These are phyloP conservation scores for Escallonia herrerae DNA, from an alignment of 129 eudicot species.

Conservation along the genomic window DNA sequence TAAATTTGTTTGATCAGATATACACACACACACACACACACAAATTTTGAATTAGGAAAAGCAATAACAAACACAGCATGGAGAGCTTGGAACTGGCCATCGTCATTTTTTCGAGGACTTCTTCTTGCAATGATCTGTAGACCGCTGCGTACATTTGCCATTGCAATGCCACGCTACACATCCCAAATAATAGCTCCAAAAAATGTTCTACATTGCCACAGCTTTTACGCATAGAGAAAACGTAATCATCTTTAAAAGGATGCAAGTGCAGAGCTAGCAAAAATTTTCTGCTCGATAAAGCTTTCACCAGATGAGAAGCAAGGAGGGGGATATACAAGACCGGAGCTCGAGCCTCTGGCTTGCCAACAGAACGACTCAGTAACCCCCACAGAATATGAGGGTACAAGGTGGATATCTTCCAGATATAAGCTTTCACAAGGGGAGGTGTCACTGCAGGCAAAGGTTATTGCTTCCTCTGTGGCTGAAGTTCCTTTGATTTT, in stretches of 20 bases:
- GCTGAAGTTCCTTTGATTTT: conserved; percentile 83
- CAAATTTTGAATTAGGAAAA: background rate
- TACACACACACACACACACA: background rate
- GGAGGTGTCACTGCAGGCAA: conserved; percentile 70
- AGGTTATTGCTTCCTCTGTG: conserved; percentile 54
- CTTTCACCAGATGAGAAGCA: conserved; percentile 33
- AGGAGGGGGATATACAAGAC: conserved; percentile 55
- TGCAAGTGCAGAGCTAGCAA: conserved; percentile 16
- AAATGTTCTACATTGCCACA: too few species aligned
- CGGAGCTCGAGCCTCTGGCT: conserved; percentile 56
- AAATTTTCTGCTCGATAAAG: conserved; percentile 24
- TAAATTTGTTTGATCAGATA: background rate
- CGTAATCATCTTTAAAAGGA: conserved; percentile 11
- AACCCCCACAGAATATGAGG: conserved; percentile 19
- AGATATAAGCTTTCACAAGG: conserved; percentile 66
- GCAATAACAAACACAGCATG: background rate
- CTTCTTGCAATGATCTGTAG: too few species aligned
- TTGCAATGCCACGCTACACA: too few species aligned
- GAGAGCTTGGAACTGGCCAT: background rate
- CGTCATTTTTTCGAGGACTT: too few species aligned
- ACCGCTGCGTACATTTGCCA: too few species aligned
- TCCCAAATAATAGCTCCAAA: too few species aligned
- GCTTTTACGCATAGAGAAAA: background rate
- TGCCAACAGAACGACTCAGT: conserved; percentile 71
- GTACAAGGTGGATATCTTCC: conserved; percentile 56